Conservation (phyloP, 257 asterid species). For the Solanum phureja region DNA sequence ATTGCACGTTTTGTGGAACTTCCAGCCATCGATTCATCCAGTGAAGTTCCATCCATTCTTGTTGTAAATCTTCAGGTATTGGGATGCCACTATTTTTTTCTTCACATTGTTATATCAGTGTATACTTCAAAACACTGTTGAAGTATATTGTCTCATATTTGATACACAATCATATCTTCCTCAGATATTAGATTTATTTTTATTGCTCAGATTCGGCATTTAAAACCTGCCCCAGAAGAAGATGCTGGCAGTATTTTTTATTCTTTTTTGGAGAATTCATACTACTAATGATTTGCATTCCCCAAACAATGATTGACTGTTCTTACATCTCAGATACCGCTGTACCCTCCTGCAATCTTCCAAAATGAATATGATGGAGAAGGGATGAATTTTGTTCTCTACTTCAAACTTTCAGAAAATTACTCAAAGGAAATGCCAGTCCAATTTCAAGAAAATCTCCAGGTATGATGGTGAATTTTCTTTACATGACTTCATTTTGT, state of each 20-base stretch:
- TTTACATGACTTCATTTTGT: background rate
- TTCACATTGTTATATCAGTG: background rate
- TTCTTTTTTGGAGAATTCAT: background rate
- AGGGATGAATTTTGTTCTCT: conserved; percentile 69
- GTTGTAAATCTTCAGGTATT: conserved; percentile 90
- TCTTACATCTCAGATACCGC: conserved; percentile 48
- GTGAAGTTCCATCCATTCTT: conserved; percentile 71
- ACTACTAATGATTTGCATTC: background rate
- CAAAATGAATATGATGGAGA: conserved; percentile 78
- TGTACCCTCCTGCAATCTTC: conserved; percentile 69
- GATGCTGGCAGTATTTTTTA: background rate
- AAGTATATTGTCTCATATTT: background rate
- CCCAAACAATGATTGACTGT: background rate
- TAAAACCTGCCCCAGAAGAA: background rate
- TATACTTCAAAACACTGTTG: background rate
- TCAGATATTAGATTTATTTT: background rate
- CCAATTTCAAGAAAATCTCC: conserved; percentile 71
- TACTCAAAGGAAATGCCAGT: conserved; percentile 59
- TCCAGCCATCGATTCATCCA: conserved; percentile 49
- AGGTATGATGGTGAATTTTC: conserved; percentile 31
- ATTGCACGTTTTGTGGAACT: conserved; percentile 83
- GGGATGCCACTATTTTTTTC: background rate
- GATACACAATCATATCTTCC: background rate
- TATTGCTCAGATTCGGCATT: background rate
- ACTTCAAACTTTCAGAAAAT: conserved; percentile 75